Conservation (phyloP, 768 basidiomycete genomes). For the Rhodosporidiobolus odoratus region DNA sequence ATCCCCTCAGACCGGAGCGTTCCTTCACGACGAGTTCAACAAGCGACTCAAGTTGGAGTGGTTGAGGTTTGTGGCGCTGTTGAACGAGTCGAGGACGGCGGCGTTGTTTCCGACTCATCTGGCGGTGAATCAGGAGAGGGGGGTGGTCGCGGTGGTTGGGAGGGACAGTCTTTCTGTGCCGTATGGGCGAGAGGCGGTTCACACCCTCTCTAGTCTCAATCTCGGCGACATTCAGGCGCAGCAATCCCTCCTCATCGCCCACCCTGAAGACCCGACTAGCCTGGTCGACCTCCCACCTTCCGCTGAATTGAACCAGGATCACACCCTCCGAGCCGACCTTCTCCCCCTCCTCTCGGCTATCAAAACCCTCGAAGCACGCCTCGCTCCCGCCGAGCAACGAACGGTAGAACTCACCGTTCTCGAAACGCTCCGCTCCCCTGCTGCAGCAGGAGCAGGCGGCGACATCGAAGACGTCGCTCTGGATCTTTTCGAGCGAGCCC, state of each 20-base stretch:
- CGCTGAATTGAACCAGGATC: background rate
- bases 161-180: constrained; percentile 30
- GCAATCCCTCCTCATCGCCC: background rate
- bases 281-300: constrained; percentile 3
- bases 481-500: constrained; percentile 21
- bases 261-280: background rate
- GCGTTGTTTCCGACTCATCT: constrained; percentile 33
- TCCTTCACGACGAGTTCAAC: constrained; percentile 73
- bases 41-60: constrained; percentile 82
- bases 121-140: constrained; percentile 14
- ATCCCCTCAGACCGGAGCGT: constrained; percentile 71
- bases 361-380: background rate
- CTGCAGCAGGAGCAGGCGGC: too few relatives aligned
- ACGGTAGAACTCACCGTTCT: background rate
- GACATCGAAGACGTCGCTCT: constrained; percentile 28
- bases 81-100: constrained; percentile 23
- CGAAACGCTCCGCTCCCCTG: constrained; percentile 15
- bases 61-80: constrained; percentile 81
- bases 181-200: constrained; percentile 19
- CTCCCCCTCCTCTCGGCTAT: constrained; percentile 11
- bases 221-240: background rate
- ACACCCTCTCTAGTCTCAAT: background rate
- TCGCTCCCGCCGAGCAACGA: background rate
- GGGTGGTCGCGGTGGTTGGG: constrained; percentile 23
- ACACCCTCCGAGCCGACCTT: constrained; percentile 22